These are phyloP conservation scores for Lachnellula arida DNA, from an alignment of 2,329 filamentous ascomycete species.

Conservation along the genomic window DNA sequence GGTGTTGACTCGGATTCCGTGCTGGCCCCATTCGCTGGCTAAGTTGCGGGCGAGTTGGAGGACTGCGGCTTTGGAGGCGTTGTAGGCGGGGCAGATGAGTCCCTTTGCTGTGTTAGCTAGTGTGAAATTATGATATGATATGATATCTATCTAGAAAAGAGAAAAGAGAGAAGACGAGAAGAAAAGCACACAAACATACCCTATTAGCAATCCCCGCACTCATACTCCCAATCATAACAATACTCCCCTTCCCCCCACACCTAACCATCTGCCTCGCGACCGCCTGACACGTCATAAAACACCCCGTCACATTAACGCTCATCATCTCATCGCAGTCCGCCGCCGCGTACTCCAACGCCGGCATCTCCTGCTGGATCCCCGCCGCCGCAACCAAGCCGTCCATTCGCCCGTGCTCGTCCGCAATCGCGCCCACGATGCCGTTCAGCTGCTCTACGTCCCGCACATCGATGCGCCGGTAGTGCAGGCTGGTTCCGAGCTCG, in stretches of 20 bases:
- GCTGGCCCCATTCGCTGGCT: slow-evolving; percentile 64
- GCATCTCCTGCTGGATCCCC: slow-evolving; percentile 75
- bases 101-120: slow-evolving; percentile 39
- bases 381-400: slow-evolving; percentile 72
- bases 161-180: neutral
- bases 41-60: slow-evolving; percentile 67
- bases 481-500: slow-evolving; percentile 52
- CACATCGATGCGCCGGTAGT: slow-evolving; percentile 76
- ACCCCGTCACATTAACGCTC: slow-evolving; percentile 81
- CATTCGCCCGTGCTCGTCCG: slow-evolving; percentile 62
- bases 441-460: slow-evolving; percentile 66
- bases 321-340: slow-evolving; percentile 74
- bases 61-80: slow-evolving; percentile 70
- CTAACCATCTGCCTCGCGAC: slow-evolving; percentile 73
- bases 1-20: slow-evolving; percentile 73
- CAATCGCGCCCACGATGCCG: slow-evolving; percentile 63
- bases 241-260: slow-evolving; percentile 53
- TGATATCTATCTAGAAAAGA: neutral
- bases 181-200: slow-evolving; percentile 45
- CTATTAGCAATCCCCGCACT: slow-evolving; percentile 62
- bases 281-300: slow-evolving; percentile 80
- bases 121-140: neutral
- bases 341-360: slow-evolving; percentile 75
- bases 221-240: slow-evolving; percentile 68
- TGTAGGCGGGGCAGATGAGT: slow-evolving; percentile 62